Evolutionary conservation across 257 asterid species (phyloP), one percentile per base, ranked within the genome.

Genomic region (Scutellaria galericulata): DNA sequence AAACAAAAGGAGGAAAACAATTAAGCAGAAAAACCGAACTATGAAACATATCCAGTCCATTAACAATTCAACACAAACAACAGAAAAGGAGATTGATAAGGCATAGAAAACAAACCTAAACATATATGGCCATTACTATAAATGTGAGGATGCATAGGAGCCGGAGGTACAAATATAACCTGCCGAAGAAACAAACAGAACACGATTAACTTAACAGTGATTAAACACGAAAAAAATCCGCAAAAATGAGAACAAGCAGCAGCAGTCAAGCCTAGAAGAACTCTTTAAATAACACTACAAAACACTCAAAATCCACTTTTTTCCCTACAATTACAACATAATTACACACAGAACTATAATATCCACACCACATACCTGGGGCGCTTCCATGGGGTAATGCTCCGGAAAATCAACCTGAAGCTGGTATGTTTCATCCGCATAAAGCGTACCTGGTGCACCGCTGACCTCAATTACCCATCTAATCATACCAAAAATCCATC

Each of bases 41-140:
- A 31, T 4, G 37, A 31, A 24, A 39, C 27, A 4, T 9, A 15
- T 3, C 46, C 3, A n/a, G 47, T 27, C 9, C 67, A n/a, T 5
- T 18, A 40, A 31, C 37, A 62, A 44, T 48, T 31, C 56, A 56
- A 45, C 5, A 10, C 18, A 40, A 56, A 50, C 2, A 22, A 10
- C 55, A 13, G 50, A n/a, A 45, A 62, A 27, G 8, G 31, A 45
- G 57, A 48, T 5, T 10, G 44, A 71, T 20, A 46, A 24, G 72
- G 75, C 13, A 7, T 15, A 9, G 54, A 6, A 65, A 31, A 67
- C 88, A 72, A 22, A 92, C 98, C 98, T 88, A 90, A 80, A 83
- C 98, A 92, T 81, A 92, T 92, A 79, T 92, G 98, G 7, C 98
- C 98, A 66, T 93, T 93, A 84, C 98, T 93, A 76, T 90, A 93